These are phyloP conservation scores for Suhomyces maxii DNA, from an alignment of 1,139 yeast genomes.

Conservation along the genomic window DNA sequence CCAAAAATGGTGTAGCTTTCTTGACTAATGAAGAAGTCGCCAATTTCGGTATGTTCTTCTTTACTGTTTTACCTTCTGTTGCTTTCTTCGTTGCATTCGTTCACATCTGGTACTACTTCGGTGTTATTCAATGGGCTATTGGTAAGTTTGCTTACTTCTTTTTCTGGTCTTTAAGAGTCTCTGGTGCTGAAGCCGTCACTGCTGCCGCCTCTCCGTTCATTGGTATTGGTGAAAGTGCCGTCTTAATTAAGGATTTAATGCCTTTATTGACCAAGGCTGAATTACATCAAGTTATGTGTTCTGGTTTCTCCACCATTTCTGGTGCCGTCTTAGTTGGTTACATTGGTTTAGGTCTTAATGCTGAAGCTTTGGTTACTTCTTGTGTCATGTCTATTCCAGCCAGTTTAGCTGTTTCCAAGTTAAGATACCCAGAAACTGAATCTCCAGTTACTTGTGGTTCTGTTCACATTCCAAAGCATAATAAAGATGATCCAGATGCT, in stretches of 20 bases:
- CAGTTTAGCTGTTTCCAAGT: conserved; percentile 61
- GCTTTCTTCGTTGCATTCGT: conserved; percentile 65
- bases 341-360: conserved; percentile 62
- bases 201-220: conserved; percentile 72
- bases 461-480: conserved; percentile 21
- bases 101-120: conserved; percentile 62
- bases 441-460: conserved; percentile 53
- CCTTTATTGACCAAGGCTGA: conserved; percentile 65
- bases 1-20: conserved; percentile 64
- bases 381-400: conserved; percentile 76
- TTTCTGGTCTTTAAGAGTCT: conserved; percentile 61
- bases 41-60: conserved; percentile 50
- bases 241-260: conserved; percentile 60
- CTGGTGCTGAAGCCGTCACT: conserved; percentile 69
- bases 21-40: conserved; percentile 47
- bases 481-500: conserved; percentile 38
- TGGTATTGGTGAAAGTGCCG: conserved; percentile 70
- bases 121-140: conserved; percentile 62
- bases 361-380: conserved; percentile 65
- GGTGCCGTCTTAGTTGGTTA: conserved; percentile 68
- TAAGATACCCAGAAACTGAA: conserved; percentile 64
- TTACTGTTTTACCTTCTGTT: conserved; percentile 62
- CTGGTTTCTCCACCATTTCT: conserved; percentile 68
- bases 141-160: conserved; percentile 60
- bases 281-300: conserved; percentile 63